Evolutionary conservation across 1,284 basidiomycete species (phyloP), one percentile per base, ranked within the genome.

Genomic region (Mycosarcoma mackinlayi): DNA sequence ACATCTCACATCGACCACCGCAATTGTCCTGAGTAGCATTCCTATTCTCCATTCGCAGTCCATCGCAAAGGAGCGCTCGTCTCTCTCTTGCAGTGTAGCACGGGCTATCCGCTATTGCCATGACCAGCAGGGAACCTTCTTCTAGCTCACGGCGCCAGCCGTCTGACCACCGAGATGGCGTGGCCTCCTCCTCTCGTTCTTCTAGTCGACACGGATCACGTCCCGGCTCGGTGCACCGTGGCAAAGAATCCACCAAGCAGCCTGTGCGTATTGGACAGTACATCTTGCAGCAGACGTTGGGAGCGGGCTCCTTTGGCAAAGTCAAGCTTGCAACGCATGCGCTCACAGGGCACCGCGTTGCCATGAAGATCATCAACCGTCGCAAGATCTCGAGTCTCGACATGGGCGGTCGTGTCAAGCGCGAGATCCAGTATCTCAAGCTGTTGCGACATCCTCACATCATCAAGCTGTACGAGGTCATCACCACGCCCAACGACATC

Each of bases 291-390:
- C 83, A 85, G 53, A 87, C 86, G 1, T 79, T 87, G 9, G 87
- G 87, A 0, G 85, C 85, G 63, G 95, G 95, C 18, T 94, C 92
- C 13, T 98, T 98, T 84, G 95, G 94, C 59, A 97, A 97, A 84
- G 95, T 98, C 82, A 98, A 97, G 86, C 91, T 95, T 87, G 95
- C 93, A 30, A 89, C 89, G 13, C 95, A 98, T 83, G 91, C 91
- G 39, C 88, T 97, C 73, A 98, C 95, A 0, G 93, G 94, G 0
- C 93, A 97, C 81, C 90, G 90, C 75, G 95, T 98, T 39, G 95
- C 95, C 4, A 93, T 98, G 91, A 98, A 98, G 86, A 93, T 93
- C 81, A 93, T 98, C 78, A 93, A 93, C 62, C 93, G 95, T 82
- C 91, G 92, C 58, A 93, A 93, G 78, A 97, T 98, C 63, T 90